Base-by-base conservation (phyloP, 2,329 filamentous ascomycete genomes). In the Cladosporium sp. region DNA sequence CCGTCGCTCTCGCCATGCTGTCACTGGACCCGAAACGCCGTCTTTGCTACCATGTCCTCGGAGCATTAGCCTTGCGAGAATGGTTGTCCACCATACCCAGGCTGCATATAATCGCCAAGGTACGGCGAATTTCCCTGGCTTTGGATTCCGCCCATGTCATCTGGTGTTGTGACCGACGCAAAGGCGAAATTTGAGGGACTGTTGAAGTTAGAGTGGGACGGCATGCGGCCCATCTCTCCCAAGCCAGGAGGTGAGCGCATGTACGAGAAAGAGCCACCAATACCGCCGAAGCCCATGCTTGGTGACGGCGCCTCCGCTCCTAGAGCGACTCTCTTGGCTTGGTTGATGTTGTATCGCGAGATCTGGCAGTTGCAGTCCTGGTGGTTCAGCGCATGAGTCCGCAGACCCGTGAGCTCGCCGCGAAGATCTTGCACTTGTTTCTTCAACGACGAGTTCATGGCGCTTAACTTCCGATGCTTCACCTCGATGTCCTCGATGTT, bases 401-500 rank as follows among this genome's bases (percentile, higher is more conserved):
- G 71, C 69, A 77, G 67, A 57, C 68, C 71, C 5, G 72, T 72
- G 66, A 76, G 70, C 67, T 76, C 67, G 57, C 77, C 73, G 36
- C 76, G 75, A 55, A 77, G 66, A 47, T 73, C 68, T 57, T 76
- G 71, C 47, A 71, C 74, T 59, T 77, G 73, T 28, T 72, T 70
- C 54, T 71, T 76, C 57, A 77, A 65, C 18, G 67, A 66, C 24
- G 66, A 74, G 69, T 78, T 78, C 51, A 70, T 66, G 5, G 71
- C 72, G 2, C 75, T 76, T 30, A 78, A 76, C 10, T 79, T 76
- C 49, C 80, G 76, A n/a, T 78, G 78, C 58, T 77, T 78, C 36
- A 76, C 76, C 69, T 87, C 85, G 15, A 87, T 80, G 44, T 79
- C 73, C 65, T 82, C 78, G 41, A 82, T 84, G 71, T 85, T 85